Conservation (phyloP, 805 yeast genomes). For the Priceomyces haplophilus region DNA sequence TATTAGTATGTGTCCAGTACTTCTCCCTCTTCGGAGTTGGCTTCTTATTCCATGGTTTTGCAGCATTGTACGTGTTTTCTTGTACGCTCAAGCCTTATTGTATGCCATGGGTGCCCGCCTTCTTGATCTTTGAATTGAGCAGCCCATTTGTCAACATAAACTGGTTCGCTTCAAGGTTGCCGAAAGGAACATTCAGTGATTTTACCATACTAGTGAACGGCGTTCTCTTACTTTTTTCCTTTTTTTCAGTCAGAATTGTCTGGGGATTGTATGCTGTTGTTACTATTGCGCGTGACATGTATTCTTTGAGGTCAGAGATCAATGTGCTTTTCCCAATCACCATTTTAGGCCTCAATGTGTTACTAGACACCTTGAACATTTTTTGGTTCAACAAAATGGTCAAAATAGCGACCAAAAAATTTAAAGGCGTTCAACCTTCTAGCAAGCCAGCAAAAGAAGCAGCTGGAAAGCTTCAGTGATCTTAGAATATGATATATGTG, state of each 20-base stretch:
- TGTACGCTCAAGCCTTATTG: conserved; percentile 68
- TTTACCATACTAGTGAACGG: conserved; percentile 66
- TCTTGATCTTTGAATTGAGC: conserved; percentile 80
- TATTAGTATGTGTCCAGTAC: conserved; percentile 62
- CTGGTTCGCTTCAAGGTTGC: conserved; percentile 83
- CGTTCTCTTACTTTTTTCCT: conserved; percentile 58
- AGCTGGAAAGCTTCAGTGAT: conserved; percentile 16
- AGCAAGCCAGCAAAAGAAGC: conserved; percentile 15
- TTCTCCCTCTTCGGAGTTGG: conserved; percentile 73
- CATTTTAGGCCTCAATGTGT: conserved; percentile 56
- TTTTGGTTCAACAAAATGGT: conserved; percentile 91
- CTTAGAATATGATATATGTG: not conserved
- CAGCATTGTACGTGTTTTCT: conserved; percentile 72
- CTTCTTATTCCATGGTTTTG: conserved; percentile 78
- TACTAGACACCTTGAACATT: conserved; percentile 66
- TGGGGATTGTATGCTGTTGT: conserved; percentile 84
- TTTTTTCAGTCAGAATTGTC: conserved; percentile 73
- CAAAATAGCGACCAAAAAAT: conserved; percentile 59
- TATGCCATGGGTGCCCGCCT: conserved; percentile 78
- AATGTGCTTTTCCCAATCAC: conserved; percentile 47
- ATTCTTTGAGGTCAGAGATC: conserved; percentile 38
- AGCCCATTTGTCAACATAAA: conserved; percentile 94
- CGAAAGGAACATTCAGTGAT: conserved; percentile 60
- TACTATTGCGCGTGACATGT: conserved; percentile 48
- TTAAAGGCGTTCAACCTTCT: conserved; percentile 12